Base-by-base conservation (phyloP, 225 moss, liverwort and hornwort species). In the Pleurozium schreberi region DNA sequence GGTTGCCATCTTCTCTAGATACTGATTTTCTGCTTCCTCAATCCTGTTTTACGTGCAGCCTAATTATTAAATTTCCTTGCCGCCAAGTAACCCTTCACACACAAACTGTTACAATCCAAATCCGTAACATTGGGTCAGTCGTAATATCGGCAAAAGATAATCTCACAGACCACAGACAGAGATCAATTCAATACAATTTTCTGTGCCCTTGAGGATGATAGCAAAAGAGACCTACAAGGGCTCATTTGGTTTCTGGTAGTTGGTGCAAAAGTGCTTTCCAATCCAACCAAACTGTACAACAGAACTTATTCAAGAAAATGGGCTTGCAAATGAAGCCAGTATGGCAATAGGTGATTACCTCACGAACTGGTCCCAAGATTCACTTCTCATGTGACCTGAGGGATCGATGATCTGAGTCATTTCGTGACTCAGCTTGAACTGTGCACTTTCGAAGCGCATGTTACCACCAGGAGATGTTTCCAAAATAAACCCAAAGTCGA, bases 341-440 rank as follows among this genome's bases (percentile, higher is more conserved):
- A 53, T 63, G 52, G 45, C 28, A 58, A 25, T 34, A 31, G 59
- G 31, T 28, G 26, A 85, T 86, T 87, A 97, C 97, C 97, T 95
- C 58, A 97, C 97, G 87, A 97, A 97, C 62, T 92, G 89, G 53
- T 94, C 86, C 97, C 97, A 97, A 45, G 95, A 94, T 81, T 95
- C 96, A 89, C 97, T 97, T 91, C 92, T 96, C 97, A 97, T 97
- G 50, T 94, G 92, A 60, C 96, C 97, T 4, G 96, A 96, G 76
- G 97, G 97, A 86, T 97, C 97, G 70, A 97, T 94, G 73, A 97
- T 92, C 87, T 97, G 97, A 64, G 97, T 97, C 97, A 97, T 97
- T 93, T 97, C 97, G 85, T 97, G 97, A 84, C 96, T 96, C 55
- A 97, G 87, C 93, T 97, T 97, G 90, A 97, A 97, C 77, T 97